A percentile compares a stretch with the other conserved stretches of the same genome.
These are phyloP conservation scores for Naganishia antarctica DNA, from an alignment of 768 basidiomycete genomes.

Conservation along the genomic window DNA sequence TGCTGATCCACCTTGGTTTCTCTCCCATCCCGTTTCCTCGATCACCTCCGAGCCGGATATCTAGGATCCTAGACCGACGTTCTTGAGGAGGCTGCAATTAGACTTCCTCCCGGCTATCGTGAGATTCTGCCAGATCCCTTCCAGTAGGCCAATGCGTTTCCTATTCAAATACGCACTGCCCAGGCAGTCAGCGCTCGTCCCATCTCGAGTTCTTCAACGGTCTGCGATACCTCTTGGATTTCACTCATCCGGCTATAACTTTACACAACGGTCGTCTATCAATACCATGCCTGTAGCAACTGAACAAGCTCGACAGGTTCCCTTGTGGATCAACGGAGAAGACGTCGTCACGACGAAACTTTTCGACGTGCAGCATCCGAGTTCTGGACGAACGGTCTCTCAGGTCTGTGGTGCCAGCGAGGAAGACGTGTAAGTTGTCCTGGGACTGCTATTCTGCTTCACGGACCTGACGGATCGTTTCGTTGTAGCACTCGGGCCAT, in stretches of 20 bases:
- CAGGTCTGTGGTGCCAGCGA: constrained; percentile 17
- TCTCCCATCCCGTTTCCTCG: no score
- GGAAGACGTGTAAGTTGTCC: constrained; percentile 9
- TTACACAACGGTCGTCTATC: no score
- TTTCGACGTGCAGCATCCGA: constrained; percentile 20
- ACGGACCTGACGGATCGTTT: not conserved
- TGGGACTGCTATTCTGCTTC: not conserved
- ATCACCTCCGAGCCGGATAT: not conserved
- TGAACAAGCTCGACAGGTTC: constrained; percentile 14
- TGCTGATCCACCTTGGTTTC: not conserved
- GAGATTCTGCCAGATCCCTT: no score
- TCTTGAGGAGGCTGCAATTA: no score
- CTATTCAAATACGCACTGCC: no score
- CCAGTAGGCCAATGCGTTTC: no score
- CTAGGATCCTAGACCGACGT: constrained; percentile 3
- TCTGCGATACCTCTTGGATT: no score
- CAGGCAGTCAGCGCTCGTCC: no score
- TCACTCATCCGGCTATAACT: no score
- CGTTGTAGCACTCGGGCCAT: constrained; percentile 9
- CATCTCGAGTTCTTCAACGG: no score
- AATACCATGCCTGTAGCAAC: constrained; percentile 10
- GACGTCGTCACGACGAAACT: constrained; percentile 14
- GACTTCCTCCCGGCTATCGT: no score
- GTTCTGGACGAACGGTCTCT: not conserved
- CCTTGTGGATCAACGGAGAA: constrained; percentile 24